A percentile compares a stretch with the other conserved stretches of the same genome.
phyloP scores from a whole-genome alignment of 495 filamentous ascomycete species.

The Oleoguttula mirabilis region DNA sequence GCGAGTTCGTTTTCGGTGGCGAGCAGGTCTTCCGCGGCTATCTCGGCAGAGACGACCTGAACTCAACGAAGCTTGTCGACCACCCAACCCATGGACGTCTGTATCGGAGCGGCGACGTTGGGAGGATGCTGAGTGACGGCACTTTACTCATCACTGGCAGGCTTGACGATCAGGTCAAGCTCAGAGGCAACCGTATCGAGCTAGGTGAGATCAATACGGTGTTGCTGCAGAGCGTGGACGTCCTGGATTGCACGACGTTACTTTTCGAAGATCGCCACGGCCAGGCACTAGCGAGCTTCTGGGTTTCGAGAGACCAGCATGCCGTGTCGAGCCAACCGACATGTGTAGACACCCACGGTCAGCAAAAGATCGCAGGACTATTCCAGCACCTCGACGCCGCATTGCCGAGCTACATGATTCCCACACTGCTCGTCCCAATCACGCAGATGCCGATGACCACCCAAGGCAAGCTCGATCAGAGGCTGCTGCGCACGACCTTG shows the following conservation, averaged over 20 bases:
- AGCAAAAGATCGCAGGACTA: background rate
- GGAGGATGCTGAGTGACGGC: conserved; percentile 57
- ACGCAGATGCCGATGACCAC: conserved; percentile 48
- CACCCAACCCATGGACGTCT: conserved; percentile 55
- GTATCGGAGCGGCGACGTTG: conserved; percentile 70
- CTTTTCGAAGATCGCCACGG: conserved; percentile 27
- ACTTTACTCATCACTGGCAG: conserved; percentile 61
- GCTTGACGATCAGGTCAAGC: conserved; percentile 74
- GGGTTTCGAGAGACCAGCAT: conserved; percentile 27
- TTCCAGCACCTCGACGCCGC: conserved; percentile 32
- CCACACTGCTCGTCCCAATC: conserved; percentile 54
- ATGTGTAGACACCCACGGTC: too few relatives aligned
- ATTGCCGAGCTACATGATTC: conserved; percentile 58
- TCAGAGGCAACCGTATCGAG: conserved; percentile 50
- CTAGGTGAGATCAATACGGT: conserved; percentile 53
- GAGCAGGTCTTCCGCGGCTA: conserved; percentile 66
- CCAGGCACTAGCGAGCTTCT: conserved; percentile 38
- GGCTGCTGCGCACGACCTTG: conserved; percentile 29
- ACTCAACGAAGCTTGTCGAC: conserved; percentile 46
- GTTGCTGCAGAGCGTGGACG: conserved; percentile 33
- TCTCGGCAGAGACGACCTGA: conserved; percentile 45
- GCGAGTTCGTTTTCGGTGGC: conserved; percentile 76
- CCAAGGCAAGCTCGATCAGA: conserved; percentile 52
- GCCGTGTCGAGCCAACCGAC: too few relatives aligned
- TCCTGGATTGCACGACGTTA: conserved; percentile 44